Percentiles rank a stretch among this genome's conserved stretches.
phyloP scores from a whole-genome alignment of 2,329 filamentous ascomycete genomes.

The Xylaria sp. region DNA sequence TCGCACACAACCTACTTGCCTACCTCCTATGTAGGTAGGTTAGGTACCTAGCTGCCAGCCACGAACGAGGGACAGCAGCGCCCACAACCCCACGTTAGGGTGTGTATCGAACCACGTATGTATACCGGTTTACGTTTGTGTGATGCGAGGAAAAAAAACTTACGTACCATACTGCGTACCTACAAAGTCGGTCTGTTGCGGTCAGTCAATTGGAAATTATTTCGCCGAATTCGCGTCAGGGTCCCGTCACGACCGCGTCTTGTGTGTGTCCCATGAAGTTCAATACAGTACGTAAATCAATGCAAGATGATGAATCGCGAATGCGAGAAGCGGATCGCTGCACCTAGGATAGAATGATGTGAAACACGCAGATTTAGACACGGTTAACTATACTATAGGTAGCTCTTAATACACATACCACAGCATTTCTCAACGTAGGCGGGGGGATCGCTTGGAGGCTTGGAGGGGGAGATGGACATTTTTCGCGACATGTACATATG shows the following conservation, averaged over 20 bases:
- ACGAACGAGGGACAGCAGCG: not conserved
- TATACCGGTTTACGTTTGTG: not conserved
- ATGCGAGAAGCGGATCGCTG: conserved; percentile 30
- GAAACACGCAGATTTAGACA: conserved; percentile 25
- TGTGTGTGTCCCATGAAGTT: conserved; percentile 2
- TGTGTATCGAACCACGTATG: conserved; percentile 27
- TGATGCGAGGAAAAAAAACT: not conserved
- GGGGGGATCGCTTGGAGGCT: too few species aligned
- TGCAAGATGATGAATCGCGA: conserved; percentile 46
- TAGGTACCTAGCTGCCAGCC: not conserved
- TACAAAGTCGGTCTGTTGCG: conserved; percentile 2
- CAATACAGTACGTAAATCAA: conserved; percentile 18
- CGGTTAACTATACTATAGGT: conserved; percentile 9
- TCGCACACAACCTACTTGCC: conserved; percentile 8
- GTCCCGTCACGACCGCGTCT: conserved; percentile 26
- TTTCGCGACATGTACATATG: too few species aligned
- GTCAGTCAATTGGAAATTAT: not conserved
- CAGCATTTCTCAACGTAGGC: not conserved
- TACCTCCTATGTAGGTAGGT: too few species aligned
- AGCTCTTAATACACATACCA: not conserved
- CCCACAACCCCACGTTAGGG: conserved; percentile 8
- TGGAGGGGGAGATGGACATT: too few species aligned
- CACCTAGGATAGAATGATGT: not conserved
- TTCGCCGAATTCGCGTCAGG: not conserved
- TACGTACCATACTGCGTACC: too few species aligned